Evolutionary conservation across 1,284 basidiomycete species (phyloP), one percentile per base, ranked within the genome.

Genomic region (Naganishia sp.): DNA sequence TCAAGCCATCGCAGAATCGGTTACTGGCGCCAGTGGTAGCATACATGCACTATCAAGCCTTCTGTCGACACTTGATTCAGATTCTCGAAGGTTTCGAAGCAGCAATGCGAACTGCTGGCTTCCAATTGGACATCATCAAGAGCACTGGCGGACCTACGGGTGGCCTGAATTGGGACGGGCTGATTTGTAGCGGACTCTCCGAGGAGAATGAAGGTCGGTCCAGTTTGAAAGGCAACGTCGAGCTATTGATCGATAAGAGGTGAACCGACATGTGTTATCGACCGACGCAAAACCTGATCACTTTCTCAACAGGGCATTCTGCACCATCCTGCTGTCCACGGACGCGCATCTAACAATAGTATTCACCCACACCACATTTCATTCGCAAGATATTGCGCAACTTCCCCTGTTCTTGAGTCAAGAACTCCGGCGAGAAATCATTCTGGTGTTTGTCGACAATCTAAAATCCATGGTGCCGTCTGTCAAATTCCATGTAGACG

Each of bases 21-120:
- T n/a, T 65, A 5, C 61, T 69, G 1, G 60, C 64, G 9, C 63
- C 64, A 11, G 25, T 69, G 23, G 45, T 69, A 7, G 65, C 68
- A 6, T 69, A 66, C 56, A 53, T 66, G 18, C 54, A 66, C 42
- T 69, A 66, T 44, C 68, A 64, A 55, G 68, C 68, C 4, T 69
- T 69, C 36, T 45, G 63, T 23, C 44, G 42, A 11, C 59, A 65
- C 7, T 25, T 66, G 10, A 25, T 61, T 16, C 49, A 61, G n/a
- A 48, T 60, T 18, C 36, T 69, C 21, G 33, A 45, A 18, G 54
- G 46, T 7, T 63, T 66, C 21, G 44, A 48, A 48, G 10, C 16
- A 6, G 53, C 52, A 3, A 53, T 66, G 18, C 25, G 28, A 28
- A 45, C 45, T 7, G 42, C 66, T 33, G 60, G 68, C 3, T 21